Evolutionary conservation across 352 stramenopile species (phyloP).

Genomic region (Pythium sp.): DNA sequence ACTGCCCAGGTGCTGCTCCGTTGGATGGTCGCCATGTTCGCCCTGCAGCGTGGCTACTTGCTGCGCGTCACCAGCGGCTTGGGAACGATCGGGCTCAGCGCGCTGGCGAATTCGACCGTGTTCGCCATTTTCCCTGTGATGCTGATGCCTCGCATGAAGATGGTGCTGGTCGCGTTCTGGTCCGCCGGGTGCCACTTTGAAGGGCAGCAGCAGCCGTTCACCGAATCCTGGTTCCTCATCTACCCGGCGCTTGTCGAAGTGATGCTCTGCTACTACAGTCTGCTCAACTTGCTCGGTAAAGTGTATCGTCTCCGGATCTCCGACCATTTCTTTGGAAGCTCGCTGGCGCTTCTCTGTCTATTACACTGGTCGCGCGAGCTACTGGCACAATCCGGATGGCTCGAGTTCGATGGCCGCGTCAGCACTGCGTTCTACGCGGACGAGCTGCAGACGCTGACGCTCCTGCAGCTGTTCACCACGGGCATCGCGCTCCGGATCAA

Average conservation of each 20-base stretch:
- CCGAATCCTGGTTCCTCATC: not conserved
- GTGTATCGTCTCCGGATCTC: not conserved
- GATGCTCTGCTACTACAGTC: constrained; percentile 1
- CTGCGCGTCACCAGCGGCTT: too few species aligned
- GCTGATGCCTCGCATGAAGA: not conserved
- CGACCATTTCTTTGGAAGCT: not conserved
- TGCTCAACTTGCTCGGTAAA: not conserved
- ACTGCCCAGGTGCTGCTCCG: too few species aligned
- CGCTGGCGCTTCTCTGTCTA: not conserved
- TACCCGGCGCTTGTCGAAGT: not conserved
- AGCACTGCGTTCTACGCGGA: not conserved
- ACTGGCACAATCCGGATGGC: not conserved
- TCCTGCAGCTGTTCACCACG: not conserved
- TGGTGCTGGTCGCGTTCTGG: not conserved
- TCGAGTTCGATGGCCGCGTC: not conserved
- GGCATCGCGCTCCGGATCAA: not conserved
- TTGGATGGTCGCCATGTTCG: too few species aligned
- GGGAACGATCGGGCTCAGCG: too few species aligned
- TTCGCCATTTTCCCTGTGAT: not conserved
- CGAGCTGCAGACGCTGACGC: not conserved
- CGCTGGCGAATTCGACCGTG: too few species aligned
- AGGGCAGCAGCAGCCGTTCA: not conserved
- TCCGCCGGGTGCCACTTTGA: not conserved
- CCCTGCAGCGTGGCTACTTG: too few species aligned
- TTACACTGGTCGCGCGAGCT: not conserved